These are phyloP conservation scores for Penicillium macrosclerotiorum DNA, from an alignment of 495 filamentous ascomycete genomes.

Conservation along the genomic window DNA sequence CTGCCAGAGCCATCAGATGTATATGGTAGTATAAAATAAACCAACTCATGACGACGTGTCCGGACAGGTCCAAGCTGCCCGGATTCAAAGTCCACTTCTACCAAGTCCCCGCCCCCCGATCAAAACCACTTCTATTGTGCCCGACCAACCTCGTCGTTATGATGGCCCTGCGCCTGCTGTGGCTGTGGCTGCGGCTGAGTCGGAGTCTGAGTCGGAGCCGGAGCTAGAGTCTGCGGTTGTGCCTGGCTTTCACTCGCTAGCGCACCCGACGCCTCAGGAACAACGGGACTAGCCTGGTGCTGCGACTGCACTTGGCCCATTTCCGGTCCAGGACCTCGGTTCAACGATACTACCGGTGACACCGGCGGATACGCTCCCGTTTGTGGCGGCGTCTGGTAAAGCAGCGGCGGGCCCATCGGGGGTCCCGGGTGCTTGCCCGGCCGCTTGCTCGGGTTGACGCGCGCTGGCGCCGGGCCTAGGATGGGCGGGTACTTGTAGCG, in stretches of 20 bases:
- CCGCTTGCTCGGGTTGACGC: conserved; percentile 24
- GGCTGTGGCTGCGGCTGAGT: not conserved
- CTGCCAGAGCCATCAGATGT: too few relatives aligned
- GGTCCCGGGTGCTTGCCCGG: conserved; percentile 22
- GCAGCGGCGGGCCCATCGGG: conserved; percentile 9
- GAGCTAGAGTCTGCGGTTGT: not conserved
- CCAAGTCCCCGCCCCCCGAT: not conserved
- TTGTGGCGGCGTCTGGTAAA: conserved; percentile 10
- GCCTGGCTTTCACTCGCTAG: not conserved
- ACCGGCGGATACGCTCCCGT: conserved; percentile 1
- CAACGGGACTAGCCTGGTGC: not conserved
- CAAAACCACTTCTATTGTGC: not conserved
- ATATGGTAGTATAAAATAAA: too few relatives aligned
- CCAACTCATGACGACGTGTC: too few relatives aligned
- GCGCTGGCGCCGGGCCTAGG: conserved; percentile 30
- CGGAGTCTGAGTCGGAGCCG: not conserved
- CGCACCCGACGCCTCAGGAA: not conserved
- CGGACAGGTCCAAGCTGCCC: conserved; percentile 2
- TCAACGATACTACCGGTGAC: conserved; percentile 3
- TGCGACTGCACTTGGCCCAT: conserved; percentile 4
- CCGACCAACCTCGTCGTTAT: conserved; percentile 1
- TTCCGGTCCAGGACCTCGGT: conserved; percentile 2
- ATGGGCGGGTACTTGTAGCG: conserved; percentile 44
- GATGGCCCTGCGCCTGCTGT: not conserved
- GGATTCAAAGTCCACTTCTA: not conserved